phyloP scores from a whole-genome alignment of 306 rosid genomes.

The Prunus mira region DNA sequence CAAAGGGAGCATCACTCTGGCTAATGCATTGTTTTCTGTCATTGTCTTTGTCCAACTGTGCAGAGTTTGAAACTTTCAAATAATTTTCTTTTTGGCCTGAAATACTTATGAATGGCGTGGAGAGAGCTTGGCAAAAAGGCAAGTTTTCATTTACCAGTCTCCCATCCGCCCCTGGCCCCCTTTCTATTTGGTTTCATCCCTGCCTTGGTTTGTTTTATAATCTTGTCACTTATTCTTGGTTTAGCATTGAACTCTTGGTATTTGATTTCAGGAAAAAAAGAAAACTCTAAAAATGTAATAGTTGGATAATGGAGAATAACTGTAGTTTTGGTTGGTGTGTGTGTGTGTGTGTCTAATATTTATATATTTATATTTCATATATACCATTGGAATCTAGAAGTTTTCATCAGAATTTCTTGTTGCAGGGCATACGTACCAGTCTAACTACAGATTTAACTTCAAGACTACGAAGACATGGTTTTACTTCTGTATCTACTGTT shows the following conservation, averaged over 20 bases:
- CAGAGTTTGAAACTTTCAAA: conserved; percentile 28
- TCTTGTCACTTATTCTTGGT: neutral
- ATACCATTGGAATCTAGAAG: neutral
- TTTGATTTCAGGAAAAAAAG: neutral
- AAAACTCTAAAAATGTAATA: neutral
- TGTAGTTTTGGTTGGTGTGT: neutral
- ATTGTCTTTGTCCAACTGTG: conserved; percentile 13
- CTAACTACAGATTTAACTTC: conserved; percentile 41
- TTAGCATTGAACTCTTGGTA: neutral
- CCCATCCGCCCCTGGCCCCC: neutral
- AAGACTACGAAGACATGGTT: conserved; percentile 38
- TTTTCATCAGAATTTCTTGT: neutral
- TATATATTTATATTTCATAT: too few species aligned
- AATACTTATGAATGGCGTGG: conserved; percentile 83
- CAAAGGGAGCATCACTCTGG: neutral
- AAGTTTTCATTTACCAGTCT: conserved; percentile 4
- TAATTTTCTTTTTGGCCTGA: neutral
- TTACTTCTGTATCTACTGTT: conserved; percentile 30
- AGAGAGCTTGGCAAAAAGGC: conserved; percentile 64
- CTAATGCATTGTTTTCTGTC: neutral
- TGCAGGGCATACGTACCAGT: conserved; percentile 49
- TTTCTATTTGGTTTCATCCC: neutral
- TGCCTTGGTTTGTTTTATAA: neutral
- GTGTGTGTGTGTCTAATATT: neutral
- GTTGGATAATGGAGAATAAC: neutral